These are phyloP conservation scores for Naganishia antarctica DNA, from an alignment of 768 basidiomycete genomes.

Conservation along the genomic window DNA sequence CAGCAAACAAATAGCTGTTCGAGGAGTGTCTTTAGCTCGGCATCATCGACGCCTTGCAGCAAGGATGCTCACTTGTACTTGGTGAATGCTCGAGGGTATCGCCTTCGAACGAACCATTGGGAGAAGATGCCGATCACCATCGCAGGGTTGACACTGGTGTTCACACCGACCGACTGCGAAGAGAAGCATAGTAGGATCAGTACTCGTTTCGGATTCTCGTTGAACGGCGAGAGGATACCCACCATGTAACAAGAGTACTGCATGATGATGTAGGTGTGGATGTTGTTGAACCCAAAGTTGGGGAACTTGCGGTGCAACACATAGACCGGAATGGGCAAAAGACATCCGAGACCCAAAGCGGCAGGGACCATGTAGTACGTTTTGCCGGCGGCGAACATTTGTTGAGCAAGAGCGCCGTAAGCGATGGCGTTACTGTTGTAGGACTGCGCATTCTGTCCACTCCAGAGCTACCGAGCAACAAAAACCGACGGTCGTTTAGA, in stretches of 20 bases:
- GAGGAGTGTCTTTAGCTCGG: background rate
- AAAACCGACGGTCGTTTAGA: background rate
- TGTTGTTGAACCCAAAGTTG: conserved; percentile 24
- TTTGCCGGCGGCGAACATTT: conserved; percentile 40
- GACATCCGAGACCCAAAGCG: conserved; percentile 34
- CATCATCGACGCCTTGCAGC: conserved; percentile 30
- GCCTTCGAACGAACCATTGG: conserved; percentile 46
- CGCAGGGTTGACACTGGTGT: conserved; percentile 32
- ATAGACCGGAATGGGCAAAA: conserved; percentile 38
- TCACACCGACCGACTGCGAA: conserved; percentile 32
- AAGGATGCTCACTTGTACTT: conserved; percentile 34
- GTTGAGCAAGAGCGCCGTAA: conserved; percentile 51
- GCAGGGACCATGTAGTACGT: conserved; percentile 38
- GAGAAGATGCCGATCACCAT: conserved; percentile 38
- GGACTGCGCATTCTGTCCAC: conserved; percentile 40
- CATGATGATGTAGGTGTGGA: conserved; percentile 33
- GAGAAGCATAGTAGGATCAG: background rate
- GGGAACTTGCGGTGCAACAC: conserved; percentile 31
- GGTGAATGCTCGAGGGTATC: conserved; percentile 51
- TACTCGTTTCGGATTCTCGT: background rate
- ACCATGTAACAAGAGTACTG: conserved; percentile 39
- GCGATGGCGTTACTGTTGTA: conserved; percentile 48
- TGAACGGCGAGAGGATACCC: background rate
- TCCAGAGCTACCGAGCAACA: conserved; percentile 32
- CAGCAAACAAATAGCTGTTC: conserved; percentile 51